Base-by-base conservation (phyloP, 768 basidiomycete genomes). In the Amanita subjunquillea region DNA sequence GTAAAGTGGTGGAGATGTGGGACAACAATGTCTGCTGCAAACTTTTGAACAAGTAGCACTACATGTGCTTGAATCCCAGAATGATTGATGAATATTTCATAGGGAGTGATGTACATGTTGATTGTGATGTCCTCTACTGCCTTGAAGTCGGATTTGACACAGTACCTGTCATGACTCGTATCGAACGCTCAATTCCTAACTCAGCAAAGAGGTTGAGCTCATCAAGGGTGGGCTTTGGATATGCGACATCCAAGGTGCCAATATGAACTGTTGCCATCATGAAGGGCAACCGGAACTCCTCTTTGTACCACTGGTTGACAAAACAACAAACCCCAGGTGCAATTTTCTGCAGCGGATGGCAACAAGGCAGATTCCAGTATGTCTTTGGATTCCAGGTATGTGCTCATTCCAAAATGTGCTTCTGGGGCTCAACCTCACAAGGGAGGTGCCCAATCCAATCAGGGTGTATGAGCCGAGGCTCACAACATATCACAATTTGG, bases 11-110 rank as follows among this genome's bases (percentile, higher is more conserved):
- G 48, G 13, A 59, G 47, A 30, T 57, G 54, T 15, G 58, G 54
- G n/a, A 59, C 37, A 25, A 43, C 58, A 29, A 59, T 36, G 29
- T 54, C 54, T 46, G 44, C 50, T 25, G 50, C 54, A 48, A 59
- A 57, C 5, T 53, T 38, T 40, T 59, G 56, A 36, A 56, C 42
- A 25, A 57, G 34, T 25, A 55, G 23, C 13, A 54, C 54, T 13
- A 57, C 34, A 17, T 45, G 36, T 40, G 51, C 54, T 20, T 41
- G 45, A 17, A 54, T 36, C 34, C 40, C 36, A 22, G 53, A 44
- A 12, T 45, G 48, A 22, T 42, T 46, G 30, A 46, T 39, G n/a
- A 17, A 30, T 12, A 54, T 42, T 42, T 54, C 50, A 34, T 27
- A 46, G 10, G 51, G 57, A 15, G 34, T 44, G 27, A 55, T 42